Evolutionary conservation across 2,329 filamentous ascomycete species (phyloP), one percentile per base, ranked within the genome.

Genomic region (Arthrobotrys sphaeroides): DNA sequence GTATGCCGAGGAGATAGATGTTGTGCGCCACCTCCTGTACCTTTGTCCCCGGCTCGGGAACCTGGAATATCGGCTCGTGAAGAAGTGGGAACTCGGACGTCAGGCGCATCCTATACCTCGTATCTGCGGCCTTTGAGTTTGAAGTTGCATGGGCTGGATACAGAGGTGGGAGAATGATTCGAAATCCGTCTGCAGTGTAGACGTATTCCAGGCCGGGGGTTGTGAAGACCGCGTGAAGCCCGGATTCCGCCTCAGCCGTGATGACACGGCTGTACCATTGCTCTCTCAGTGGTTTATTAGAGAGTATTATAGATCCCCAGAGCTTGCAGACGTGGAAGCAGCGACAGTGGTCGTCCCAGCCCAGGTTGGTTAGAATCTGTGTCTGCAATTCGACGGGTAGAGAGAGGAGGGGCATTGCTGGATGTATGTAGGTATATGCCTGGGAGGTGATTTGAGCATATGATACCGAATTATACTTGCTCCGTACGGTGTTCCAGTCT

Each of bases 361-460:
- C 4, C 2, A 74, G 53, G 40, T 68, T 40, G 6, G 55, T 47
- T 31, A 74, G 20, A 7, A 74, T 64, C 33, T 74, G 55, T 18
- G 66, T 59, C 16, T 68, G 70, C 16, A 74, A 38, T 38, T 74
- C 70, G 26, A 68, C 40, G 20, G 70, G 70, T 22, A 74, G 53
- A 22, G 55, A 57, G 33, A 51, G 38, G 31, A 74, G 61, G 3
- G 60, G 18, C 69, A 73, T 73, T 28, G 26, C 4, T 18, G 36
- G 5, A n/a, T 5, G 36, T 40, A n/a, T 16, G 12, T 40, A n/a
- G 7, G 31, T 9, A 33, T 7, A 12, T 31, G 24, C n/a, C 3
- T n/a, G 5, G 49, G 28, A 5, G 28, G 28, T 33, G 28, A 33
- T 22, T 43, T 5, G 40, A 43, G 40, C 1, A 22, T 1, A 31